Base-by-base conservation (phyloP, 2,329 filamentous ascomycete species). In the Westerdykella aurantiaca region DNA sequence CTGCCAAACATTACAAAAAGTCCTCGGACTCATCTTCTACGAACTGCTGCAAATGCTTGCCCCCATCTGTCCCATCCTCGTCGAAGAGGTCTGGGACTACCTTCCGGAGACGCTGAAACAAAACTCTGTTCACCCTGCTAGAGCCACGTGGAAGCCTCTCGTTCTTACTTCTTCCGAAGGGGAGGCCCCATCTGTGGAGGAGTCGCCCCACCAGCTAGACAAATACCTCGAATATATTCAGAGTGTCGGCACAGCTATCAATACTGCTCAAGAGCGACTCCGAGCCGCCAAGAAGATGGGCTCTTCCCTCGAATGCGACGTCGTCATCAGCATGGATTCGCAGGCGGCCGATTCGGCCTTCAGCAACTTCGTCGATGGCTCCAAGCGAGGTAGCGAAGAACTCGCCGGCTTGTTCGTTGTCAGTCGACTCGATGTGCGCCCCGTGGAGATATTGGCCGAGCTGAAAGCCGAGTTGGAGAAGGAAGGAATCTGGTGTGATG, bases 31-130 rank as follows among this genome's bases (percentile, higher is more conserved):
- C 22, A 79, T 96, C 43, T 82, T 91, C 48, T 70, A 80, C 5
- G 81, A 88, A 31, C 72, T 96, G 14, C 71, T 90, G 48, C 78
- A 83, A 42, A 88, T 95, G 77, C 74, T 97, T 23, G 83, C 80
- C 2, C 89, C 91, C 1, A 78, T 95, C 43, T 85, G 84, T 9
- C 91, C 91, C 1, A 66, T 90, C 33, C 76, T 97, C 4, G 85
- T 96, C 0, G 87, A 95, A 61, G 91, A 97, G 69, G 84, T 85
- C 1, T 95, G 88, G 88, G 82, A 84, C 42, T 80, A 89, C 65
- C 78, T 83, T 3, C 87, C 90, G 0, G 67, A 72, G 9, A 78
- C 75, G 65, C 77, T 93, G 65, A 77, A 76, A 41, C 41, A 53
- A 0, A 21, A 40, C 1, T 58, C 53, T 21, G 37, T 45, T 1